phyloP scores from a whole-genome alignment of 352 stramenopile genomes.

The Phytophthora cactorum region DNA sequence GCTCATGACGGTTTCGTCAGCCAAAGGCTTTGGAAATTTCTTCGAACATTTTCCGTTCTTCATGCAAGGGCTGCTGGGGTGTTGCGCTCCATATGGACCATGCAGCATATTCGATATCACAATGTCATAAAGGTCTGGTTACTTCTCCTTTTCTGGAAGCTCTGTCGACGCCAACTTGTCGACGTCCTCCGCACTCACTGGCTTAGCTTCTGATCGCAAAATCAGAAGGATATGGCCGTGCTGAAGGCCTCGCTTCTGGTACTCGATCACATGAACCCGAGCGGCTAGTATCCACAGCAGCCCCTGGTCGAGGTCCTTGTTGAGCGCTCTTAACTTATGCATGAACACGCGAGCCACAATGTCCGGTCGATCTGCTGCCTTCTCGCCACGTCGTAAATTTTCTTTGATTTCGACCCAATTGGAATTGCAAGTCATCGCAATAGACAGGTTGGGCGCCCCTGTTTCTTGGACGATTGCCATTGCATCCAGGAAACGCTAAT shows the following conservation, averaged over 20 bases:
- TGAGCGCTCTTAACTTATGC: background rate
- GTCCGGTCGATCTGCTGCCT: background rate
- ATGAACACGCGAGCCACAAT: background rate
- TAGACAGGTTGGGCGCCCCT: background rate
- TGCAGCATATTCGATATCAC: background rate
- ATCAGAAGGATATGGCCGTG: background rate
- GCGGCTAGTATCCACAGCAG: background rate
- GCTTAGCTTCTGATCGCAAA: background rate
- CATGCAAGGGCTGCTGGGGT: background rate
- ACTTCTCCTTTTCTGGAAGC: background rate
- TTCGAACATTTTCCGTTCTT: background rate
- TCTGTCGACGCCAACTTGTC: background rate
- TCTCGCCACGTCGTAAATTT: background rate
- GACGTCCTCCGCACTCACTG: background rate
- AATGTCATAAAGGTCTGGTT: background rate
- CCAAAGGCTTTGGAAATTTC: background rate
- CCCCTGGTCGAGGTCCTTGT: background rate
- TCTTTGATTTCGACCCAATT: background rate
- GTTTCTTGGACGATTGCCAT: background rate
- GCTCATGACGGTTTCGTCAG: background rate
- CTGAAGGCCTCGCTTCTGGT: background rate
- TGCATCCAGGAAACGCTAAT: background rate
- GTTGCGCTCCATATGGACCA: background rate
- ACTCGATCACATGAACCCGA: background rate
- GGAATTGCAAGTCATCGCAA: background rate